Conservation (phyloP, 331 rosid species). For the Acacia pycnantha region DNA sequence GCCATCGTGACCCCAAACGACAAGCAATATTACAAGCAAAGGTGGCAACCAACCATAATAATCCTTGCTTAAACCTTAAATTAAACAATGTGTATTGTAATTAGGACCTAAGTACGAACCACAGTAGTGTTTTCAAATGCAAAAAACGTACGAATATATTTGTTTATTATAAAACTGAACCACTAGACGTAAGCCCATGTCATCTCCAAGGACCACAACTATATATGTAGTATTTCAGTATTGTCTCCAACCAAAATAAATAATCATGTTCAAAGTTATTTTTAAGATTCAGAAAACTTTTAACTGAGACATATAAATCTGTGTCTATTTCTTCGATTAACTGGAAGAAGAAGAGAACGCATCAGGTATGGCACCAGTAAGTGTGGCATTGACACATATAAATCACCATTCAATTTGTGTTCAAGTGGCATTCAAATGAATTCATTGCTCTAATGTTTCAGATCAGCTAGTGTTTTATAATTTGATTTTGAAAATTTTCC, state of each 20-base stretch:
- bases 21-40: background rate
- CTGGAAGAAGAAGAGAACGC: background rate
- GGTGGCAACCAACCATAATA: background rate
- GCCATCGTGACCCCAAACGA: background rate
- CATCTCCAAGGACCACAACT: background rate
- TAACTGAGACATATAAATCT: background rate
- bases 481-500: background rate
- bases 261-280: background rate
- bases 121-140: background rate
- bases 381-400: background rate
- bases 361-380: background rate
- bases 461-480: background rate
- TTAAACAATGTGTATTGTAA: no score
- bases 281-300: background rate
- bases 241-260: background rate
- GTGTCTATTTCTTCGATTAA: background rate
- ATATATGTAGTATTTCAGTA: background rate
- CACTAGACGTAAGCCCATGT: background rate
- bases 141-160: background rate
- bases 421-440: background rate
- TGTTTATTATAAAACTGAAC: background rate
- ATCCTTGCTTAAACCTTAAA: no score
- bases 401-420: background rate
- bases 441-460: background rate
- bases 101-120: background rate